Evolutionary conservation across 2,329 filamentous ascomycete species (phyloP), one percentile per base, ranked within the genome.

Genomic region (Balansia obtecta): DNA sequence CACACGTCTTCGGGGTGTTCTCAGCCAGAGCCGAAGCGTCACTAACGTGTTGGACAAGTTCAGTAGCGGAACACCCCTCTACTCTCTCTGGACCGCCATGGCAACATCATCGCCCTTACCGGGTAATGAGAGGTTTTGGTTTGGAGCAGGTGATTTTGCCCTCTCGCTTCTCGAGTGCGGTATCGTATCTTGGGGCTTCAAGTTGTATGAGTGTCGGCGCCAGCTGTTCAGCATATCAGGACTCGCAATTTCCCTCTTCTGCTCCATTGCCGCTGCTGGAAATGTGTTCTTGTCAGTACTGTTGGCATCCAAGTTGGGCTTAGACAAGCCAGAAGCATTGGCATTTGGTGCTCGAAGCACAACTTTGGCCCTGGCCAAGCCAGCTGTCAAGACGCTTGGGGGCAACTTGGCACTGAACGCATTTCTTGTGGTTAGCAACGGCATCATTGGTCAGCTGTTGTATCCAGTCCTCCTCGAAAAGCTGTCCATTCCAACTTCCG

Each of bases 111-210:
- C 42, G 0, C 38, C 51, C 0, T 54, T 60, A 12, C 50, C 55
- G 0, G 20, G 46, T 2, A 59, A 61, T 30, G 54, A 51, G 3
- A 49, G 49, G 5, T 49, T 48, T 1, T 67, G 65, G 62, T 68
- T 71, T 48, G 72, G 72, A 2, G 73, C 74, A 0, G 74, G 74
- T 9, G 74, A 77, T 52, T 59, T 70, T 3, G 74, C 74, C 0
- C 63, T 71, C 1, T 71, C 72, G 0, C 58, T 77, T 3, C 71
- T 77, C 3, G 71, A 76, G 56, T 68, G 71, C 3, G 74, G 74
- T 11, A 74, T 77, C 22, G 65, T 76, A 2, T 65, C 69, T 3
- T 77, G 74, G 74, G 74, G 74, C 0, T 69, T 77, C 54, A 77
- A 77, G 60, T 64, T 77, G 3, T 75, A 71, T 55, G 72, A 75